These are phyloP conservation scores for Galerina marginata DNA, from an alignment of 768 basidiomycete genomes.

Conservation along the genomic window DNA sequence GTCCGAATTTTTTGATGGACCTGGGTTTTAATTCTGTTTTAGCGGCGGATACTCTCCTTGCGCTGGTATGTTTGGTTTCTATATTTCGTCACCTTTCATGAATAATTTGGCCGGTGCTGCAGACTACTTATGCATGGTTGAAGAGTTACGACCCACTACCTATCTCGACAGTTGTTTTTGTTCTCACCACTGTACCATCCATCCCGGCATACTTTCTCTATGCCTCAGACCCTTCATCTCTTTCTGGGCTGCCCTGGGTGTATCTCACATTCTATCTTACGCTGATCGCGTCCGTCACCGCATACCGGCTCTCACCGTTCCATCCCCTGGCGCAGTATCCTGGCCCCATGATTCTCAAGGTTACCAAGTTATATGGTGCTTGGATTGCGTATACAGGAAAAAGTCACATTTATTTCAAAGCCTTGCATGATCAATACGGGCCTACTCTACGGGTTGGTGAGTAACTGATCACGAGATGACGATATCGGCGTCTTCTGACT, in stretches of 20 bases:
- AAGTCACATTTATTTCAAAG: slow-evolving; percentile 47
- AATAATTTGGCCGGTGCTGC: not conserved
- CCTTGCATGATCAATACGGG: slow-evolving; percentile 57
- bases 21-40: not conserved
- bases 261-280: slow-evolving; percentile 10
- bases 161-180: not conserved
- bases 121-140: not conserved
- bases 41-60: not conserved
- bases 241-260: not conserved
- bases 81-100: not conserved
- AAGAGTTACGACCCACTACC: not conserved
- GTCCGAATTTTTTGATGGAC: not conserved
- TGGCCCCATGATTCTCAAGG: slow-evolving; percentile 45
- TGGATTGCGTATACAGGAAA: slow-evolving; percentile 40
- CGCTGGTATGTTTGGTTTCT: not conserved
- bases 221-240: not conserved
- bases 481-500: no score
- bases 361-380: slow-evolving; percentile 44
- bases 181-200: not conserved
- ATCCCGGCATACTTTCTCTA: not conserved
- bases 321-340: slow-evolving; percentile 55
- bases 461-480: slow-evolving; percentile 4
- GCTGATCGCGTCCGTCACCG: slow-evolving; percentile 25
- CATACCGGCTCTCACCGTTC: slow-evolving; percentile 51
- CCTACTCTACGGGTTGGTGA: slow-evolving; percentile 58